Evolutionary conservation across 352 stramenopile species (phyloP), one percentile per base, ranked within the genome.

Genomic region (Pythium pyrilobum): DNA sequence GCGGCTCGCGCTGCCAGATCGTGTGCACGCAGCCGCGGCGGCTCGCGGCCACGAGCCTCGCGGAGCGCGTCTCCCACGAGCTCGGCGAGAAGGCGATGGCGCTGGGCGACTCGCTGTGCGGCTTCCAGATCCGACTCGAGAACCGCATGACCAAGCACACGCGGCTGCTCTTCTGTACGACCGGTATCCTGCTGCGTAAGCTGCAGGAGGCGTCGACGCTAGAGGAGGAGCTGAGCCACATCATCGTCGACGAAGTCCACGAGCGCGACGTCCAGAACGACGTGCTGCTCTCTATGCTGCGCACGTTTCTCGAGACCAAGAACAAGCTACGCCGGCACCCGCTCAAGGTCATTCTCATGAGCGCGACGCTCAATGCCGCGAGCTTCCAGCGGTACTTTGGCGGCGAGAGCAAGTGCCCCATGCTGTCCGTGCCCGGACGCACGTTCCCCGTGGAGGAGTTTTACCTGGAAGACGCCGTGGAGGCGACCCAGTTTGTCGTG

Each of bases 191-290:
- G 29, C 68, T 99, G 9, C 88, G 94, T 12, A 85, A 87, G 47
- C 71, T 98, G 5, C 93, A 98, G 43, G 74, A 86, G 2, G 81
- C 92, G 12, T 69, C 59, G 5, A 87, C 78, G 5, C 67, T 98
- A 3, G 61, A 56, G 2, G 64, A 92, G 27, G 82, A 88, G 42
- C 72, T 99, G 34, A 97, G 92, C 23, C 96, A 99, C 67, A 85
- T 99, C 46, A 93, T 99, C 43, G 87, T 99, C 15, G 97, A 99
- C 66, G 96, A 99, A 67, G 95, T 99, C 25, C 95, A 99, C 64
- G 97, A 99, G 70, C 80, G 97, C 16, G 87, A 97, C 58, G 68
- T 97, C 15, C 89, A 97, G 54, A 96, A 78, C 13, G 90, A 97
- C 42, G 89, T 97, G 34, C 58, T 98, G 20, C 57, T 98, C 6